phyloP scores from a whole-genome alignment of 2,329 filamentous ascomycete genomes.

The Pseudopyrenochaeta lycopersici region DNA sequence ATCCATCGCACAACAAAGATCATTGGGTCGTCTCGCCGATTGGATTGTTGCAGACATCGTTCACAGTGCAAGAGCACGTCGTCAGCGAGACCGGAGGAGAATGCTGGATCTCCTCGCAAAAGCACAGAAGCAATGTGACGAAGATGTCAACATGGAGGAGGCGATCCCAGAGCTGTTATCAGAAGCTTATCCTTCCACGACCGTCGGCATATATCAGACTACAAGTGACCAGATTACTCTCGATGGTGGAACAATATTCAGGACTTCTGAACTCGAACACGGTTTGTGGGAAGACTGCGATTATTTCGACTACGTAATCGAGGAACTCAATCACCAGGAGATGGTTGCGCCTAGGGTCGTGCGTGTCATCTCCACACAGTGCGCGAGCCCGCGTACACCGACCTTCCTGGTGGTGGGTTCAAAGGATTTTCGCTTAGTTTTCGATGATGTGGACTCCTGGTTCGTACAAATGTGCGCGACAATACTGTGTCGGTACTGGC shows the following conservation, averaged over 20 bases:
- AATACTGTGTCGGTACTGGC: conserved; percentile 51
- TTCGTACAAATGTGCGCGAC: conserved; percentile 54
- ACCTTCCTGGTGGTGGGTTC: conserved; percentile 53
- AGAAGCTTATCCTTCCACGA: conserved; percentile 46
- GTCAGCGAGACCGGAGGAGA: conserved; percentile 51
- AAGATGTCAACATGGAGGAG: conserved; percentile 31
- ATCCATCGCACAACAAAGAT: conserved; percentile 39
- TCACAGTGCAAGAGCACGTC: conserved; percentile 47
- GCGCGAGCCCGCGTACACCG: conserved; percentile 41
- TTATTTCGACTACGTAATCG: conserved; percentile 52
- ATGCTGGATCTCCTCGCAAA: conserved; percentile 50
- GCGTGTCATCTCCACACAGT: conserved; percentile 50
- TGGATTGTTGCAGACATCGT: conserved; percentile 55
- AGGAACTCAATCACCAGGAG: conserved; percentile 44
- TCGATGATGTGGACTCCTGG: conserved; percentile 59
- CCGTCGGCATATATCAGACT: conserved; percentile 36
- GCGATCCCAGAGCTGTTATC: conserved; percentile 40
- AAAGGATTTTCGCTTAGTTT: conserved; percentile 54
- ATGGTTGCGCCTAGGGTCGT: conserved; percentile 42
- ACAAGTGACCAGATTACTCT: conserved; percentile 34
- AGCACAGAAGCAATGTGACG: conserved; percentile 28
- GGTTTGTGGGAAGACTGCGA: conserved; percentile 57
- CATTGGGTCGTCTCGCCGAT: conserved; percentile 49
- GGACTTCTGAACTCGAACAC: conserved; percentile 42
- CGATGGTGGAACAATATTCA: conserved; percentile 36